Percentiles rank a stretch among this genome's conserved stretches.
phyloP scores from a whole-genome alignment of 495 filamentous ascomycete species.

The Poronia punctata region DNA sequence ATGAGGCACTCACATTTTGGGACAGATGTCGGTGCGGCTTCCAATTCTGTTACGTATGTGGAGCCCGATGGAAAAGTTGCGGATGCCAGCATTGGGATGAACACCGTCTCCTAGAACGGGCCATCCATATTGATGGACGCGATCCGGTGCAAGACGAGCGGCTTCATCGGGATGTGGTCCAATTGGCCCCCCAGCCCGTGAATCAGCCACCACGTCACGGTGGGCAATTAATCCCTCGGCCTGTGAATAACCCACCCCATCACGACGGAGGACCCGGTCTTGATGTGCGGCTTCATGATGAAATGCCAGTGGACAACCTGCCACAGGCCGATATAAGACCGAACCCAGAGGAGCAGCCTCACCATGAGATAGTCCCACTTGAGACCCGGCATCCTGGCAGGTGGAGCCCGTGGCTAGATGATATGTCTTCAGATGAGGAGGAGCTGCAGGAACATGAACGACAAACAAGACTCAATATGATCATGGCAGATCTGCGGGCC shows the following conservation, averaged over 20 bases:
- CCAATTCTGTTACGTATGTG: conserved; percentile 55
- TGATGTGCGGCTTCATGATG: too few relatives aligned
- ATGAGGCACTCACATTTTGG: conserved; percentile 1
- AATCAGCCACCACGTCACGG: not conserved
- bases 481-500: not conserved
- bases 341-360: too few relatives aligned
- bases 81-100: conserved; percentile 37
- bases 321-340: too few relatives aligned
- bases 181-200: not conserved
- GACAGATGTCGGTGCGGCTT: conserved; percentile 44
- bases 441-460: not conserved
- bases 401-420: not conserved
- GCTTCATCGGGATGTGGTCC: not conserved
- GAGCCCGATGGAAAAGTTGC: conserved; percentile 44
- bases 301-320: too few relatives aligned
- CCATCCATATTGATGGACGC: conserved; percentile 27
- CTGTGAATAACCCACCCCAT: too few relatives aligned
- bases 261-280: too few relatives aligned
- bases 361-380: not conserved
- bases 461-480: not conserved
- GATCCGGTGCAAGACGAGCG: conserved; percentile 1
- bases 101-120: conserved; percentile 21
- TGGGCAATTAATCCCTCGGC: too few relatives aligned
- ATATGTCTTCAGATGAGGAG: not conserved
- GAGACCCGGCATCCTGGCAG: not conserved